Evolutionary conservation across 106 monocot genomes (phyloP), one percentile per base, ranked within the genome.

Genomic region (Allium sativum): DNA sequence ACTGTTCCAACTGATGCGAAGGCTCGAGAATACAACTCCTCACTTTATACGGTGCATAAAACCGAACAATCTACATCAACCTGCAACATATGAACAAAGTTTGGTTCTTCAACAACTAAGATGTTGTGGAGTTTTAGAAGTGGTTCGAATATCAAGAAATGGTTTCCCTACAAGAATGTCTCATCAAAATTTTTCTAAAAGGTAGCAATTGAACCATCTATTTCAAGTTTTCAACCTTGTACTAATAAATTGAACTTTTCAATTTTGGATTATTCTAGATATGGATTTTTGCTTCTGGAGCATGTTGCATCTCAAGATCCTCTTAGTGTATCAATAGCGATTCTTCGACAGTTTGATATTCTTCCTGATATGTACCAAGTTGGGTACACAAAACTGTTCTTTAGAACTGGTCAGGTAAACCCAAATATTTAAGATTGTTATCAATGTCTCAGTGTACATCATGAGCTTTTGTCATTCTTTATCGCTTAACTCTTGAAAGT

Each of bases 301-400:
- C 79, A 69, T 81, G 92, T 88, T 63, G 85, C 87, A 76, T 78
- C 85, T 57, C 85, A 83, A 83, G 92, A 98, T 59, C 92, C 98
- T 40, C 72, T 98, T 21, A 92, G 88, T 76, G 88, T 98, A 43
- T 98, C 98, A 18, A 88, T 98, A 11, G 98, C 98, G 20, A 92
- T 98, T 72, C 98, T 98, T 80, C 88, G 88, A 18, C 98, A 98
- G 52, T 98, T 92, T 48, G 85, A 88, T 73, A 83, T 98, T 74
- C 82, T 92, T 53, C 98, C 98, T 7, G 98, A 98, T 71, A 98
- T 98, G 98, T 98, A 98, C 72, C 98, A 88, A 84, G 98, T 92
- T 79, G 98, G 98, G 21, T 98, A 88, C 76, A 98, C 98, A 71
- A 98, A 98, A 57, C 78, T 98, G 55, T 98, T 92, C 65, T 92